Percentiles rank a stretch among this genome's conserved stretches.
Evolutionary conservation across 1,284 basidiomycete species (phyloP).

Genomic region (Xanthoconium separans): DNA sequence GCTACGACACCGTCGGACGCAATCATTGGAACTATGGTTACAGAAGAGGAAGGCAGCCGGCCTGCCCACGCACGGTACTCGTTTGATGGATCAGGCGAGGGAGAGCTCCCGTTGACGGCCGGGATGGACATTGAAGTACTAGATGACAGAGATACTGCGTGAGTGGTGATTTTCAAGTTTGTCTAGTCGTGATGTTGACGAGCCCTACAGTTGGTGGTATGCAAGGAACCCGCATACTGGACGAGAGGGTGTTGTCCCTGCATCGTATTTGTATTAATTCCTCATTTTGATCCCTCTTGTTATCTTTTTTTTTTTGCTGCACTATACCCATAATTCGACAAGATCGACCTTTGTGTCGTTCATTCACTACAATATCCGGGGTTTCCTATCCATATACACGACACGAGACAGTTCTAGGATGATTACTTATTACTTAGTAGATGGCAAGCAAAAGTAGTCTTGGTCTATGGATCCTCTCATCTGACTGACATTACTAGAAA

Average conservation of each 20-base stretch:
- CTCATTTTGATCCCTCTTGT: slow-evolving; percentile 15
- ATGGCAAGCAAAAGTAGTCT: slow-evolving; percentile 22
- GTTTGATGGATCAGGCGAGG: slow-evolving; percentile 75
- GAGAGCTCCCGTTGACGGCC: slow-evolving; percentile 66
- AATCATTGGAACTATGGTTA: slow-evolving; percentile 52
- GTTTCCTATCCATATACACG: slow-evolving; percentile 15
- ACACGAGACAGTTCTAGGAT: slow-evolving; percentile 12
- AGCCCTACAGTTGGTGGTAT: slow-evolving; percentile 80
- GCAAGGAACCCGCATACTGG: slow-evolving; percentile 77
- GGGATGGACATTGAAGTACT: slow-evolving; percentile 76
- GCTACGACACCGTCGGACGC: slow-evolving; percentile 79
- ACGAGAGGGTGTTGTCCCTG: slow-evolving; percentile 84
- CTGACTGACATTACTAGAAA: slow-evolving; percentile 19
- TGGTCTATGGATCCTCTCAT: slow-evolving; percentile 4
- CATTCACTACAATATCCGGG: slow-evolving; percentile 25
- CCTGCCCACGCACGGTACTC: slow-evolving; percentile 79
- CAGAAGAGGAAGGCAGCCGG: slow-evolving; percentile 65
- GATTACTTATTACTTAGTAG: not conserved
- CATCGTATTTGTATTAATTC: slow-evolving; percentile 77
- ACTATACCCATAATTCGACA: slow-evolving; percentile 35
- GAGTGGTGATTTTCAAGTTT: slow-evolving; percentile 36
- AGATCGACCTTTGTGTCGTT: slow-evolving; percentile 37
- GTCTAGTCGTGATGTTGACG: slow-evolving; percentile 1
- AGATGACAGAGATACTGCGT: slow-evolving; percentile 79
- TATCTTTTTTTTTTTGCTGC: slow-evolving; percentile 30